Base-by-base conservation (phyloP, 2,329 filamentous ascomycete genomes). In the Fusarium tanahbumbuense region DNA sequence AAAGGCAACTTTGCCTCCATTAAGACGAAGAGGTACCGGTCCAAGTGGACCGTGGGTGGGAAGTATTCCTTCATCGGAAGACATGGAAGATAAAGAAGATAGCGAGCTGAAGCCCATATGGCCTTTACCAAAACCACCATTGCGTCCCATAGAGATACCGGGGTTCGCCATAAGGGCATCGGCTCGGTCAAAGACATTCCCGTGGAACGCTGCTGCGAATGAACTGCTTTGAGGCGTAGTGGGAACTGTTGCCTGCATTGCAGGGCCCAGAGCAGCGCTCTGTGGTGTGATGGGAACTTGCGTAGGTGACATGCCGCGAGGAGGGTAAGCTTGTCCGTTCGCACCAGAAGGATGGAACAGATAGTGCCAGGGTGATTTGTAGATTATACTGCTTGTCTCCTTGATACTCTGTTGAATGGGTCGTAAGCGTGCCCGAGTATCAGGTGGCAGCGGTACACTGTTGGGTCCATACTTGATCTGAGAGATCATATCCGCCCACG, bases 241-340 rank as follows among this genome's bases (percentile, higher is more conserved):
- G 6, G 93, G 92, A 13, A 97, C 91, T 0, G 93, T 98, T 2
- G 94, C 94, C 80, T 97, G 94, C 57, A 94, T 93, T 22, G 94
- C 94, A 8, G 94, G 93, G 1, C 94, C 95, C 8, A 98, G 85
- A 3, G 94, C 94, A 18, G 94, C 94, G 73, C 93, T 96, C 67
- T 97, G 87, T 10, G 95, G 94, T 2, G 94, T 98, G 75, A 96
- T 93, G 11, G 94, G 94, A 40, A 83, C 76, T 56, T 77, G 75
- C 16, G 66, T 76, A 60, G 69, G 76, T 22, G 77, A 79, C 60
- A 75, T 72, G 42, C 71, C 70, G 20, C 76, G 71, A 23, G 73
- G 71, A 15, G 73, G 69, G 55, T 67, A 76, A 16, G 71, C 62
- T 20, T 68, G 66, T 10, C 73, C 64, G 41, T 73, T 67, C 22